Evolutionary conservation across 2,329 filamentous ascomycete species (phyloP), one percentile per base, ranked within the genome.

Genomic region (Clarireedia hainanense): DNA sequence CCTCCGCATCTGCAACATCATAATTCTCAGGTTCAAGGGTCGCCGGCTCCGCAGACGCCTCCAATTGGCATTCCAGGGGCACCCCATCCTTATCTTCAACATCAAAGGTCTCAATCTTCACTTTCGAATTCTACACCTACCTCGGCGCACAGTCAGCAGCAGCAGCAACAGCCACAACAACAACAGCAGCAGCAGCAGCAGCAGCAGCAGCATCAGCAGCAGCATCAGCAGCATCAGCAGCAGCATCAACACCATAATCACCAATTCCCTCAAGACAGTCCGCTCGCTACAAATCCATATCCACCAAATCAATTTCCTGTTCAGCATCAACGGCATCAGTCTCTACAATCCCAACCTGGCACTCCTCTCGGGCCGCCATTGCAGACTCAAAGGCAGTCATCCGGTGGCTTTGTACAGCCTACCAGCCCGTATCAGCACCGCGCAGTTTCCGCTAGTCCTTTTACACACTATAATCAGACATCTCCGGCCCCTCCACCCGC

Each of bases 41-140:
- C 66, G 63, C 61, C 71, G 37, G 55, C 62, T 50, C 67, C 69
- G 49, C 65, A 70, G 53, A 65, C 68, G 52, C 62, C 69, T 55
- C 62, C 70, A 61, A 60, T 68, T 65, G 60, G 68, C 53, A 59
- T 69, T 61, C 60, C 67, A 57, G 60, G 66, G 52, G 57, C 65
- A 59, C 40, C 67, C 27, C 62, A 68, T 62, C 62, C 68, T 56
- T 68, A 66, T 57, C 63, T 73, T 46, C 67, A 71, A 47, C 73
- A 74, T 55, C 72, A 74, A 60, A 69, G 80, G 63, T 81, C 81
- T 43, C 78, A 78, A 55, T 85, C 81, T 23, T 72, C 76, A 5
- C 79, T 84, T 55, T 84, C 81, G 12, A 78, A 76, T 26, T 72
- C 80, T 10, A 85, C 82, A 37, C 81, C 81, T n/a, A 83, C 80